Evolutionary conservation across 495 filamentous ascomycete species (phyloP), one percentile per base, ranked within the genome.

Genomic region (Aspergillus indologenus): DNA sequence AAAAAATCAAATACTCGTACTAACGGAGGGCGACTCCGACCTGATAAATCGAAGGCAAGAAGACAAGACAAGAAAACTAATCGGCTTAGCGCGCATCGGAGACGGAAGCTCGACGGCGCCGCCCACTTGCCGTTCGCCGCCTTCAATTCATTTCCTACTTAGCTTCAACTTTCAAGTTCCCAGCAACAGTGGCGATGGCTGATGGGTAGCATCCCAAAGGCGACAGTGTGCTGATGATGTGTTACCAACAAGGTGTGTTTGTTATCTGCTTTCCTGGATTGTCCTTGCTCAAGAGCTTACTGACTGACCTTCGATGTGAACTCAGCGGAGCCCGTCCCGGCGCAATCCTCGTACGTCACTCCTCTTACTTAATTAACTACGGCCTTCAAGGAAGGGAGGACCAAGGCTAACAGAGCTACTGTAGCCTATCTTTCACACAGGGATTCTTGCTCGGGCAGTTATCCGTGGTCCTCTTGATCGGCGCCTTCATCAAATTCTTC

Each of bases 401-500:
- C 9, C n/a, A 14, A 21, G 29, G 24, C 60, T 68, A 54, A 68
- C 31, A 22, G 45, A 15, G 6, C 40, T 20, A 19, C 19, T 6
- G n/a, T 42, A 94, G 90, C 24, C 81, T 93, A 62, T 92, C 91
- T 20, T 96, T 96, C 48, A 93, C 89, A 11, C 90, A 96, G 74
- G 94, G 94, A 23, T 89, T 98, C 63, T 84, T 98, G 59, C 80
- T 97, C 50, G 94, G 94, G 48, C 94, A 98, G 71, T 80, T 98
- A 57, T 94, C 91, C 29, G 87, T 98, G 26, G 88, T 96, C 4
- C 78, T 98, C 24, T 76, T 98, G 56, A 85, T 98, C 59, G 90
- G 90, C 51, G 88, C 87, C 62, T 98, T 98, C 78, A 98, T 98
- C 74, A 96, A 96, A 74, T 98, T 96, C 84, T 98, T 98, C 85